Evolutionary conservation across 2,329 filamentous ascomycete species (phyloP).

Genomic region (Fusarium chlamydosporum): DNA sequence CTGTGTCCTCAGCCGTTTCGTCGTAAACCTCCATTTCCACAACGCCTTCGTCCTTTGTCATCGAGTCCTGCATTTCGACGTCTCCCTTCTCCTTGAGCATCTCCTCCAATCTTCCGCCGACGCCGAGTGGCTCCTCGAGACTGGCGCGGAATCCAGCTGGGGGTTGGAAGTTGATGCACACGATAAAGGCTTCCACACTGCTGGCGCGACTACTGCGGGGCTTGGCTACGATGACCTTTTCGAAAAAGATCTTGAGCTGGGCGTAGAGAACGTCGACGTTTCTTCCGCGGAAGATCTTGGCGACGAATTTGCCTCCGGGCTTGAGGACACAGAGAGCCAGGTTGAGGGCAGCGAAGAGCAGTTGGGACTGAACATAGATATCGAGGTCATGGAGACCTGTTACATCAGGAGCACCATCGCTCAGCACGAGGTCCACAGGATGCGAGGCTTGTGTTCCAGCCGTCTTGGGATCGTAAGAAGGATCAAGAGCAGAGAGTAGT

Average conservation of each 20-base stretch:
- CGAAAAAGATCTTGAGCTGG: constrained; percentile 91
- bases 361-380: constrained; percentile 96
- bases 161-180: constrained; percentile 90
- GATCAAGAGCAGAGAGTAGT: constrained; percentile 86
- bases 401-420: constrained; percentile 95
- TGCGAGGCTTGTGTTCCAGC: constrained; percentile 71
- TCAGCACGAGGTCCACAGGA: constrained; percentile 92
- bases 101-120: constrained; percentile 67
- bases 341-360: constrained; percentile 94
- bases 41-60: constrained; percentile 54
- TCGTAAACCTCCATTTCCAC: constrained; percentile 68
- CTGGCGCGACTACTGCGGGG: constrained; percentile 94
- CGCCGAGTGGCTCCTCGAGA: constrained; percentile 80
- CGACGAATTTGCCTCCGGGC: constrained; percentile 95
- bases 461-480: constrained; percentile 68
- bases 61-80: constrained; percentile 62
- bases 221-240: constrained; percentile 89
- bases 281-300: constrained; percentile 95
- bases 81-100: constrained; percentile 62
- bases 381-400: constrained; percentile 97
- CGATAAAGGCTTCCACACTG: constrained; percentile 96
- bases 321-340: constrained; percentile 92
- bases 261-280: constrained; percentile 97
- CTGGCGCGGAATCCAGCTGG: constrained; percentile 82
- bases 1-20: constrained; percentile 49